Conservation (phyloP, 2,329 filamentous ascomycete species). For the Drechslera avenae region DNA sequence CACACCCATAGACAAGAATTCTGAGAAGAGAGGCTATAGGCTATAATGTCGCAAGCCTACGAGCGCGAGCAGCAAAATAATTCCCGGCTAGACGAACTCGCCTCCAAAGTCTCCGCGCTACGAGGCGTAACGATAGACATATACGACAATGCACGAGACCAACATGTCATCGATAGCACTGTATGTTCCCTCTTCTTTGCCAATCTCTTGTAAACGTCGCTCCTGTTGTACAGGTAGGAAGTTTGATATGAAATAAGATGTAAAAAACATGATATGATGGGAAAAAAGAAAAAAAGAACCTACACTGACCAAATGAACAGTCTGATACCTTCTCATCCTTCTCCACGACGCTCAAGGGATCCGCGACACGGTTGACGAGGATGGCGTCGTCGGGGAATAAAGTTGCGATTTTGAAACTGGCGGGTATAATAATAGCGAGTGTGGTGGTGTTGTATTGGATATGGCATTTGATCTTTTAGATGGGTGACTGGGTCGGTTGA, state of each 20-base stretch:
- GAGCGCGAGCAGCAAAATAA: constrained; percentile 83
- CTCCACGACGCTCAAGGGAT: constrained; percentile 80
- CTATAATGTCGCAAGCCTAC: constrained; percentile 62
- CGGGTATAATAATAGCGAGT: constrained; percentile 75
- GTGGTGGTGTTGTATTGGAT: constrained; percentile 80
- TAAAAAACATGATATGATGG: no score
- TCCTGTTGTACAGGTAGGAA: not conserved
- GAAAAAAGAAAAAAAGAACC: no score
- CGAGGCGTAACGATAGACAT: constrained; percentile 96
- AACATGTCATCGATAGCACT: constrained; percentile 87
- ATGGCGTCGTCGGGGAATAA: constrained; percentile 94
- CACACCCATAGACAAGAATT: no score
- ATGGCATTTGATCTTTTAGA: constrained; percentile 40
- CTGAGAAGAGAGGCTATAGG: no score
- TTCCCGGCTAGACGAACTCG: constrained; percentile 87
- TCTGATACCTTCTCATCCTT: constrained; percentile 91
- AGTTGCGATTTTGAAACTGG: constrained; percentile 86
- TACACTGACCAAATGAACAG: constrained; percentile 52
- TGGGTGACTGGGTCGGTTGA: no score
- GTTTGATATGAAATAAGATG: no score
- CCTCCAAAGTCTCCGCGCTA: constrained; percentile 86
- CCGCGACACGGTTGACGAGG: constrained; percentile 77
- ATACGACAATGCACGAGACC: constrained; percentile 90
- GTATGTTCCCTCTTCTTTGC: constrained; percentile 56
- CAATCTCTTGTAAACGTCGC: not conserved